These are phyloP conservation scores for Pythium grandisporangium DNA, from an alignment of 352 stramenopile genomes.

Conservation along the genomic window DNA sequence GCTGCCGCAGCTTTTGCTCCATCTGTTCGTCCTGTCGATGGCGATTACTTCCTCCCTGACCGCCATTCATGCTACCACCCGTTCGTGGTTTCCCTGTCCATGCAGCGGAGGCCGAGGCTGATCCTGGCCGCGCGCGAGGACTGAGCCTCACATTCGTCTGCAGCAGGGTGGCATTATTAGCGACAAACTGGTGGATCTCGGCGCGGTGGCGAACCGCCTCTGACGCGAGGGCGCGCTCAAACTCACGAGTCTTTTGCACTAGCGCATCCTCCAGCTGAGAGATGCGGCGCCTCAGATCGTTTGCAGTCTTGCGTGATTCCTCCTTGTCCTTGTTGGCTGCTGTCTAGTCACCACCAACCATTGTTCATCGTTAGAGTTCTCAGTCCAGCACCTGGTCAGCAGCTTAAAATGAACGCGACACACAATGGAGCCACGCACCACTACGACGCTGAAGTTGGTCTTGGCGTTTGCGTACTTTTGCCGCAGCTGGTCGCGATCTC, in stretches of 20 bases:
- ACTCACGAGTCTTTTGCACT: constrained; percentile 46
- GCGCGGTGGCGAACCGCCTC: constrained; percentile 28
- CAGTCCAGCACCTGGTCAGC: too few species aligned
- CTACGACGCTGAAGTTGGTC: constrained; percentile 59
- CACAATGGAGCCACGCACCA: constrained; percentile 20
- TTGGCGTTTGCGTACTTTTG: constrained; percentile 80
- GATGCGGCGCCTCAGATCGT: constrained; percentile 45
- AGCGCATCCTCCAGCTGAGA: constrained; percentile 33
- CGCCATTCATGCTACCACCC: too few species aligned
- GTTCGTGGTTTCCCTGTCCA: too few species aligned
- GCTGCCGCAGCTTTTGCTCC: constrained; percentile 32
- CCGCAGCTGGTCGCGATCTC: constrained; percentile 55
- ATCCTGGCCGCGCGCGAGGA: too few species aligned
- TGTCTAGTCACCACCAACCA: constrained; percentile 24
- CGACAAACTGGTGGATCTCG: constrained; percentile 53
- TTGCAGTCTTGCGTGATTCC: constrained; percentile 34
- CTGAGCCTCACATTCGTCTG: too few species aligned
- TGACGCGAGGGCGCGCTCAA: constrained; percentile 38
- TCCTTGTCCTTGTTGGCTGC: constrained; percentile 73
- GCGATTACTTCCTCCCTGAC: too few species aligned
- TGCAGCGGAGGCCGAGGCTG: constrained; percentile 11
- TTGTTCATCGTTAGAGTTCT: too few species aligned
- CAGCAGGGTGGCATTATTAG: too few species aligned
- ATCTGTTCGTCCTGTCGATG: constrained; percentile 9
- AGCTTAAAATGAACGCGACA: neutral